Conservation (phyloP, 805 yeast species). For the Candida nemodendra region DNA sequence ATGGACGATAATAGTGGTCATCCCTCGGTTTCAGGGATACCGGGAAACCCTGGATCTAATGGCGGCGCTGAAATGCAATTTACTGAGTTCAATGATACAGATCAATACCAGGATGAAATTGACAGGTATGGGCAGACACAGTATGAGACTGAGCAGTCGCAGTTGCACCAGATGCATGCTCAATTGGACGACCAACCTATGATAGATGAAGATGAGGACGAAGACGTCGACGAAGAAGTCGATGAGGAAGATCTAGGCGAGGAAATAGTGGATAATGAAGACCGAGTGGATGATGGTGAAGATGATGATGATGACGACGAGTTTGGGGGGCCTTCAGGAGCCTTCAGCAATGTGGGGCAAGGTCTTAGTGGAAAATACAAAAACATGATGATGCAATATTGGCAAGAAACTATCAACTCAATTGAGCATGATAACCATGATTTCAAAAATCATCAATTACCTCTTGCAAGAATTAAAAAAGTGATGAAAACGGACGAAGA, state of each 20-base stretch:
- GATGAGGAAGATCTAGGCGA: slow-evolving; percentile 25
- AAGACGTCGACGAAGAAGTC: slow-evolving; percentile 32
- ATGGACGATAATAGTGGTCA: too few relatives aligned
- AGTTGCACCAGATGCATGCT: slow-evolving; percentile 10
- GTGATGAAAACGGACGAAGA: slow-evolving; percentile 98
- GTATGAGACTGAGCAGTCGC: slow-evolving; percentile 6
- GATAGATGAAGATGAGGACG: slow-evolving; percentile 28
- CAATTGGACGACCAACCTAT: slow-evolving; percentile 16
- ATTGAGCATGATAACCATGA: slow-evolving; percentile 88
- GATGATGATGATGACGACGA: slow-evolving; percentile 39
- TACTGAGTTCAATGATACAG: slow-evolving; percentile 16
- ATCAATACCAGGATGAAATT: slow-evolving; percentile 14
- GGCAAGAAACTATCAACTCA: slow-evolving; percentile 93
- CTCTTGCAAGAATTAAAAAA: slow-evolving; percentile 92
- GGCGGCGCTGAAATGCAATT: slow-evolving; percentile 15
- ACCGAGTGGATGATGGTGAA: slow-evolving; percentile 28
- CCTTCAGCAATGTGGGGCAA: slow-evolving; percentile 79
- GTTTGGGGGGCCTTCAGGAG: slow-evolving; percentile 35
- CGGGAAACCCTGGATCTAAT: slow-evolving; percentile 1
- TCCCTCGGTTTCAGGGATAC: background rate
- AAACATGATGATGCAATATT: slow-evolving; percentile 89
- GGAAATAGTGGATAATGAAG: slow-evolving; percentile 12
- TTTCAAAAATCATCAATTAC: slow-evolving; percentile 91
- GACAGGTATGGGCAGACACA: slow-evolving; percentile 12
- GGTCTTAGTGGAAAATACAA: slow-evolving; percentile 81